phyloP scores from a whole-genome alignment of 2,329 filamentous ascomycete species.

The Albifimbria verrucaria region DNA sequence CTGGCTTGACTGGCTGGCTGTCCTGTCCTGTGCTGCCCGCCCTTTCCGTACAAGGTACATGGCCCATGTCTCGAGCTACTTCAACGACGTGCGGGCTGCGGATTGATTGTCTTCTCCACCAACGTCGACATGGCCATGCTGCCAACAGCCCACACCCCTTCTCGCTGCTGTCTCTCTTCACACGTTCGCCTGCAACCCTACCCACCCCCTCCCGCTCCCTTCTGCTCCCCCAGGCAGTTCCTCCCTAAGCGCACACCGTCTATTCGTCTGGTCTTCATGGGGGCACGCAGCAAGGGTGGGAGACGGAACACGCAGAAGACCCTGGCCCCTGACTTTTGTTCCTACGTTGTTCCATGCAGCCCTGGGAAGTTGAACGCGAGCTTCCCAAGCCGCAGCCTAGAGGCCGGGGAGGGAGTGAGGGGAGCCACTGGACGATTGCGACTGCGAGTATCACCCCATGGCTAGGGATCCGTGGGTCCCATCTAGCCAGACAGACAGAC shows the following conservation, averaged over 20 bases:
- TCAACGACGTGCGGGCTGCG: background rate
- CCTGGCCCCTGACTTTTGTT: too few relatives aligned
- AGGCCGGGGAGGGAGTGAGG: background rate
- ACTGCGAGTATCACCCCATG: too few relatives aligned
- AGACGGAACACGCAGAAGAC: background rate
- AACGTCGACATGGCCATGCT: background rate
- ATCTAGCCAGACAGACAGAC: background rate
- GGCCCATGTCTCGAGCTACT: background rate
- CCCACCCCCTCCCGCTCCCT: background rate
- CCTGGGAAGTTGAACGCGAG: background rate
- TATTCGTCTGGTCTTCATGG: too few relatives aligned
- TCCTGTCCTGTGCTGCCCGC: background rate
- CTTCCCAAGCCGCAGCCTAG: too few relatives aligned
- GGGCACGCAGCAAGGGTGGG: too few relatives aligned
- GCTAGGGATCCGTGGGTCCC: background rate
- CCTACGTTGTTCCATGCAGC: background rate
- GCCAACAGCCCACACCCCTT: background rate
- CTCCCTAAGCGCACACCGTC: background rate
- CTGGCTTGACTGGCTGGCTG: too few relatives aligned
- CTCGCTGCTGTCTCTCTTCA: background rate
- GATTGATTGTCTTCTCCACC: background rate
- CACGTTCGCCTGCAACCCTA: background rate
- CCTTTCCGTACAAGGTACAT: background rate
- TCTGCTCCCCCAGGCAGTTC: background rate
- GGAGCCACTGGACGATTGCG: background rate